These are phyloP conservation scores for Fomitopsis betulina DNA, from an alignment of 1,284 basidiomycete species.

Conservation along the genomic window DNA sequence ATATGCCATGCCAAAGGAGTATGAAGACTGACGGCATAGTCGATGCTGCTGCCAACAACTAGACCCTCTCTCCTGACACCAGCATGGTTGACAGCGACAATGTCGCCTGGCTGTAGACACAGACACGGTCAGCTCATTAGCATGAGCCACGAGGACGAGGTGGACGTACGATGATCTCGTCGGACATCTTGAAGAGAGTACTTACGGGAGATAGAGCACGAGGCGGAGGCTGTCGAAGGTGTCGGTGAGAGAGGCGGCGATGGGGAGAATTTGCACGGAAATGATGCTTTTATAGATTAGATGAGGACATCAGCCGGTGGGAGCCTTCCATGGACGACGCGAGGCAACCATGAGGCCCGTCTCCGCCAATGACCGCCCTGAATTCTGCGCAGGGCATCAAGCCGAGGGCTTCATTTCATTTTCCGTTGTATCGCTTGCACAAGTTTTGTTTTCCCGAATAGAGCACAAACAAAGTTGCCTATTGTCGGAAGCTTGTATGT, in stretches of 20 bases:
- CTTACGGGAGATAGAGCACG: constrained; percentile 5
- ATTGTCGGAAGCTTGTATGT: background rate
- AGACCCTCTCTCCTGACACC: constrained; percentile 68
- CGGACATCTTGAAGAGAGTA: constrained; percentile 16
- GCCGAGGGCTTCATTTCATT: background rate
- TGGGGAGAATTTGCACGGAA: constrained; percentile 14
- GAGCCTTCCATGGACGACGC: constrained; percentile 24
- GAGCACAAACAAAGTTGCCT: background rate
- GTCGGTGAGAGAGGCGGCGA: constrained; percentile 14
- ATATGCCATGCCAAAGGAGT: background rate
- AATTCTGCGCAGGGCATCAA: constrained; percentile 4
- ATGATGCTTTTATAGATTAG: constrained; percentile 44
- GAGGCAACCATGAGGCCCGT: constrained; percentile 44
- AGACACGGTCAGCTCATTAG: background rate
- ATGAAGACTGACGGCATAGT: constrained; percentile 51
- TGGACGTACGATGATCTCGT: constrained; percentile 20
- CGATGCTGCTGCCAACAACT: constrained; percentile 67
- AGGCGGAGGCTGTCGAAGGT: constrained; percentile 9
- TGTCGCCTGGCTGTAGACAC: constrained; percentile 59
- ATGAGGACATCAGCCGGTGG: constrained; percentile 19
- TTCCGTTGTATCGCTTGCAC: background rate
- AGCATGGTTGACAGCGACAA: constrained; percentile 69
- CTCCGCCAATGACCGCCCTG: constrained; percentile 1
- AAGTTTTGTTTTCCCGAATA: background rate
- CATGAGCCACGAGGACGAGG: background rate